phyloP scores from a whole-genome alignment of 352 stramenopile species.

The Globisporangium emineosum region DNA sequence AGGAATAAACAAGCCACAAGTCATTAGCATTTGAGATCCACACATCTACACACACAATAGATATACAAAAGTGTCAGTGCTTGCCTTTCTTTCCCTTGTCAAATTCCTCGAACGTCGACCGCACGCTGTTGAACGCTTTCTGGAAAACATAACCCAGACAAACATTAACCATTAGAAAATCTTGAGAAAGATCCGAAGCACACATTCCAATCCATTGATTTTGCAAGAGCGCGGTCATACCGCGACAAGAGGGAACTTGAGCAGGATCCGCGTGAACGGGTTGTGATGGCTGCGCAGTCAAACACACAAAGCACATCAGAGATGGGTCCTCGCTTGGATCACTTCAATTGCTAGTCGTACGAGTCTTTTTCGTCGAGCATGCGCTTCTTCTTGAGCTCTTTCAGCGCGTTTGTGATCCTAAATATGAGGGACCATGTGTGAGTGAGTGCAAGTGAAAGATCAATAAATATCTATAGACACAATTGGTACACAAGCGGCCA shows the following conservation, averaged over 20 bases:
- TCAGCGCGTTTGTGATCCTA: slow-evolving; percentile 82
- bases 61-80: too few species aligned
- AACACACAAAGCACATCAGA: background rate
- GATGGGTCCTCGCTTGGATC: background rate
- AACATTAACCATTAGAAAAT: too few species aligned
- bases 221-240: slow-evolving; percentile 23
- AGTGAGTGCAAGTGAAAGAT: too few species aligned
- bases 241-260: slow-evolving; percentile 69
- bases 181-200: too few species aligned
- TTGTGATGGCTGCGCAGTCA: slow-evolving; percentile 27
- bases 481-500: background rate
- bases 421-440: too few species aligned
- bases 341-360: slow-evolving; percentile 18
- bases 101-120: slow-evolving; percentile 61
- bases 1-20: too few species aligned
- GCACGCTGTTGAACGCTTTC: slow-evolving; percentile 77
- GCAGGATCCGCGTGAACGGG: slow-evolving; percentile 75
- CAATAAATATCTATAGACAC: too few species aligned
- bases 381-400: slow-evolving; percentile 63
- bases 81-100: slow-evolving; percentile 52
- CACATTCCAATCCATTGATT: background rate
- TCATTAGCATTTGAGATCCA: background rate
- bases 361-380: slow-evolving; percentile 42
- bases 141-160: too few species aligned
- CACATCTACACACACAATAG: background rate